Percentiles rank a stretch among this genome's conserved stretches.
Evolutionary conservation across 192 early-diverging fungal species (phyloP).

Genomic region (Coemansia asiatica): DNA sequence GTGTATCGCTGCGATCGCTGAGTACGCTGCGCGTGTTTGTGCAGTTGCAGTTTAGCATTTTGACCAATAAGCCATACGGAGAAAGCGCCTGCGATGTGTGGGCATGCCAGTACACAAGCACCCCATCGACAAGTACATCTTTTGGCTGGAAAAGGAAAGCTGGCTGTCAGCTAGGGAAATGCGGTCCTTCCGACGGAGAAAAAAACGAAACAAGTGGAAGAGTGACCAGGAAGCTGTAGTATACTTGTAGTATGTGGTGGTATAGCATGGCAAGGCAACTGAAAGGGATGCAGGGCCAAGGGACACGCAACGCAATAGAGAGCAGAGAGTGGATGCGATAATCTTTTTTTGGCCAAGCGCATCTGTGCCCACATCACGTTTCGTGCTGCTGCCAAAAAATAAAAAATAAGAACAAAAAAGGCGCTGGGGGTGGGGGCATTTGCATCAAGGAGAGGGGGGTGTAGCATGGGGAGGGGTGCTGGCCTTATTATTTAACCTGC

Average conservation of each 20-base stretch:
- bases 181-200: too few species aligned
- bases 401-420: not conserved
- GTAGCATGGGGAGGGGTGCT: not conserved
- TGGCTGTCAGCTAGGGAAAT: not conserved
- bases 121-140: not conserved
- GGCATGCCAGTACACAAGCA: not conserved
- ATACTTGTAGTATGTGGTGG: not conserved
- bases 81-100: not conserved
- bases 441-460: slow-evolving; percentile 2
- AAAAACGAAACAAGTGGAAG: too few species aligned
- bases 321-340: slow-evolving; percentile 4
- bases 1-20: too few species aligned
- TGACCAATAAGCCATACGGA: not conserved
- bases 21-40: too few species aligned
- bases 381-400: not conserved
- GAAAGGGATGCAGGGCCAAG: not conserved
- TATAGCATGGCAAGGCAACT: not conserved
- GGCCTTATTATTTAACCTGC: slow-evolving; percentile 13
- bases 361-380: not conserved
- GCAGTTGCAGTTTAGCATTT: too few species aligned
- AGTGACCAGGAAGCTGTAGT: not conserved
- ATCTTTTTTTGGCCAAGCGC: slow-evolving; percentile 1
- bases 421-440: not conserved
- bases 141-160: not conserved
- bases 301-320: not conserved